Evolutionary conservation across 2,329 filamentous ascomycete species (phyloP), one percentile per base, ranked within the genome.

Genomic region (Cercospora zeina): DNA sequence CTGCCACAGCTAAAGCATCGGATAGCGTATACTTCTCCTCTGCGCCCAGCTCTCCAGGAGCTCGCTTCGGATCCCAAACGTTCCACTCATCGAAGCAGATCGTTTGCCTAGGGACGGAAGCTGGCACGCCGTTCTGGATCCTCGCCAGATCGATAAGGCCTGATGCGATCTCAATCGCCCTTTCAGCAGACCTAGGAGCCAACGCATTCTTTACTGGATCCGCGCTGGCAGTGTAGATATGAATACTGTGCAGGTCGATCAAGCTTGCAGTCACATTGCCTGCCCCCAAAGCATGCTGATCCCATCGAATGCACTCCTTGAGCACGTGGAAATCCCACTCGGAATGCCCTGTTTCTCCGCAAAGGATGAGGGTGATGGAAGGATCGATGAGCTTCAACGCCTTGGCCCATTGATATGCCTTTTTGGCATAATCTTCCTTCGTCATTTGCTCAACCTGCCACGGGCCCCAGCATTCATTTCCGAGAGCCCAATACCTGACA

Each of bases 1-100:
- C 82, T 2, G 83, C 84, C 0, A 92, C 89, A n/a, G 88, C 89
- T 14, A 92, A 80, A 1, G 88, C 88, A 67, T 92, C 89, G 0
- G 87, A 90, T 7, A 92, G 82, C 0, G 87, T 91, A 77, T 92
- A 90, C 69, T 76, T 78, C 72, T 92, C 89, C 75, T 92, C 89
- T 5, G 87, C 89, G 14, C 89, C 89, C 63, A 83, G 74, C 69
- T 89, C 85, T 14, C 89, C 89, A 0, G 87, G 87, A 0, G 89
- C 89, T 8, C 89, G 84, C 58, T 82, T 79, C 0, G 88, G 87
- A 69, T 91, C 88, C 89, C 89, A 93, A 8, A 92, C 89, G 73
- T 92, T 93, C 89, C 89, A 92, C 75, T 92, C 89, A 72, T 93
- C 89, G 72, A 92, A 92, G 79, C 89, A 92, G 73, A 93, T 90